phyloP scores from a whole-genome alignment of 2,329 filamentous ascomycete genomes.

The Apiospora arundinis region DNA sequence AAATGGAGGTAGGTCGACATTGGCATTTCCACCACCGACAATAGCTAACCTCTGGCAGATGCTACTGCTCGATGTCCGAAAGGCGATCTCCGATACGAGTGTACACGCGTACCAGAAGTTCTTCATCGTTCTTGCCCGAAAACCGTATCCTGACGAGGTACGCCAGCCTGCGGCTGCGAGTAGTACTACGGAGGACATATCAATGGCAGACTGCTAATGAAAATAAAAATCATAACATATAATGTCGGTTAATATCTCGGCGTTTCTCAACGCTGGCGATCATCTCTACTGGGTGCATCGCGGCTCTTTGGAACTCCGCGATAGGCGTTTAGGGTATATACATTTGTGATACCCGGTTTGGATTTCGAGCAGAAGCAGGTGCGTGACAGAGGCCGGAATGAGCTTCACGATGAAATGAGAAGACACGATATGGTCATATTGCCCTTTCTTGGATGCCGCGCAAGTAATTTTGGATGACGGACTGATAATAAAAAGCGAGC shows the following conservation, averaged over 20 bases:
- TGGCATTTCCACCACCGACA: neutral
- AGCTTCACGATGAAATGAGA: neutral
- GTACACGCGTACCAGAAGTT: constrained; percentile 57
- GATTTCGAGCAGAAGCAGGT: neutral
- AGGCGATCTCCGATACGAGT: constrained; percentile 51
- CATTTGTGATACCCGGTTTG: neutral
- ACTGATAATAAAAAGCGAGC: neutral
- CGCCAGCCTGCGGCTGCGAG: neutral
- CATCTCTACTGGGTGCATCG: neutral
- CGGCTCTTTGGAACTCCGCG: neutral
- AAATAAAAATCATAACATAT: neutral
- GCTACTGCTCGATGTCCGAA: constrained; percentile 55
- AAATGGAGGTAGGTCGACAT: constrained; percentile 52
- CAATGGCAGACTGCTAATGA: constrained; percentile 4
- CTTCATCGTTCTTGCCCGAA: constrained; percentile 59
- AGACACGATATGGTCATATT: too few relatives aligned
- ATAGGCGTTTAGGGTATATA: neutral
- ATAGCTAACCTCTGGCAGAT: constrained; percentile 41
- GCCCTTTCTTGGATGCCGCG: neutral
- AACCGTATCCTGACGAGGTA: constrained; percentile 48
- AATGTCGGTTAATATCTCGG: neutral
- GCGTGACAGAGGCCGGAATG: neutral
- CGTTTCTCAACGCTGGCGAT: neutral
- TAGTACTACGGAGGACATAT: neutral
- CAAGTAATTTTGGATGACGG: neutral